Evolutionary conservation across 768 basidiomycete genomes (phyloP).

Genomic region (Rhodotorula kratochvilovae): DNA sequence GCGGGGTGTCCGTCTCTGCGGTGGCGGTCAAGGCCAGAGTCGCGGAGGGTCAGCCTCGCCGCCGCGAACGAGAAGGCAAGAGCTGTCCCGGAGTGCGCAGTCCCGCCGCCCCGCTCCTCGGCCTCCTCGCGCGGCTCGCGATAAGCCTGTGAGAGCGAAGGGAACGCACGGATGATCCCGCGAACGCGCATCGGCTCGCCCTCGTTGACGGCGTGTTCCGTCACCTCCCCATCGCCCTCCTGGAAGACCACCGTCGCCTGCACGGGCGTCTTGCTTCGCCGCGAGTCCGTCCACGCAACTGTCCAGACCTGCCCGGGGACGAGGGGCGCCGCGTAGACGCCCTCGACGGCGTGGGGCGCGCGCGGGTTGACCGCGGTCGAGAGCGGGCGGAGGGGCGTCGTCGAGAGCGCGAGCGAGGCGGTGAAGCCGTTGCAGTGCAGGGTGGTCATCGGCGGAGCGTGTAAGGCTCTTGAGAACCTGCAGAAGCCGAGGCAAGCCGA

Average conservation of each 20-base stretch:
- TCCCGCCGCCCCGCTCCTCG: no score
- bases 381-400: background rate
- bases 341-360: background rate
- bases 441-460: background rate
- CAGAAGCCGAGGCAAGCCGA: background rate
- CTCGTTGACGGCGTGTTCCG: accelerated
- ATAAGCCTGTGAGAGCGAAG: no score
- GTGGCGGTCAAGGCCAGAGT: no score
- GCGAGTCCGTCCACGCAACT: background rate
- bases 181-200: background rate
- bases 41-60: background rate
- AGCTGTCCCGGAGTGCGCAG: no score
- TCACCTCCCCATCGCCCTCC: background rate
- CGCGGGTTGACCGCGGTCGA: background rate
- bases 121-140: no score
- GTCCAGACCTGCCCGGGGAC: background rate
- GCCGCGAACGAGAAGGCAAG: no score
- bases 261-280: background rate
- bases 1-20: background rate
- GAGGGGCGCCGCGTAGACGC: background rate
- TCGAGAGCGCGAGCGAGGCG: background rate
- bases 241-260: background rate
- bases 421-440: background rate
- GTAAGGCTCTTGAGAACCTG: background rate
- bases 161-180: background rate